Conservation (phyloP, 1,284 basidiomycete species). For the Rhodofomes roseus region DNA sequence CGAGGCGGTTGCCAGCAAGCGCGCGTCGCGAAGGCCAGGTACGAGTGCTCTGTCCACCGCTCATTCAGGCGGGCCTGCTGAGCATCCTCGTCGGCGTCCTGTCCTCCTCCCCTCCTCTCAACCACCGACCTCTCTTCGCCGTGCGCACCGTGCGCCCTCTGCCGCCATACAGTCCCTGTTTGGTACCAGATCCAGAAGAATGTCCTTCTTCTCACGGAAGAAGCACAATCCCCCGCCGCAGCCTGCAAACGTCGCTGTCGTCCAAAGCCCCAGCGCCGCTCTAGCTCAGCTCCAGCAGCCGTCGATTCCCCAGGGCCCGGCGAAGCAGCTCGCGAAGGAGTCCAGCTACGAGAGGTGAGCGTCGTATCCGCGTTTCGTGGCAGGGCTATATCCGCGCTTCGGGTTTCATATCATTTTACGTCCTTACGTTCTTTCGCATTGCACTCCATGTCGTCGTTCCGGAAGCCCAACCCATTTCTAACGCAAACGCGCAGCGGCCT, state of each 20-base stretch:
- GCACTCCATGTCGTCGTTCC: neutral
- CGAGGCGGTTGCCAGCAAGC: constrained; percentile 8
- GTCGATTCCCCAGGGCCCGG: constrained; percentile 23
- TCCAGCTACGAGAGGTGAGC: constrained; percentile 30
- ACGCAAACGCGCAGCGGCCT: constrained; percentile 24
- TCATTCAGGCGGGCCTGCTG: constrained; percentile 26
- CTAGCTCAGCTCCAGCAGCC: constrained; percentile 42
- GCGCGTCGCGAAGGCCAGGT: constrained; percentile 10
- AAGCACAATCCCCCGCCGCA: constrained; percentile 46
- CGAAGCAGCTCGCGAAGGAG: constrained; percentile 29
- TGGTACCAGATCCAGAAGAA: constrained; percentile 59
- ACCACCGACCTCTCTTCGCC: constrained; percentile 7
- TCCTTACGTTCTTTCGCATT: constrained; percentile 7
- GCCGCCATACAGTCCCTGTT: constrained; percentile 57
- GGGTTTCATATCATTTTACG: constrained; percentile 5
- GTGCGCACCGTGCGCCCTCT: constrained; percentile 10
- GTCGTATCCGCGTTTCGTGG: constrained; percentile 4
- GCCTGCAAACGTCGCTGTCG: constrained; percentile 43
- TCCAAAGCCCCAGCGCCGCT: constrained; percentile 61
- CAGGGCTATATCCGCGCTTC: constrained; percentile 6
- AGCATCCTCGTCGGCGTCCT: neutral
- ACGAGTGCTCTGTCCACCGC: constrained; percentile 7
- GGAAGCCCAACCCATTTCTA: neutral
- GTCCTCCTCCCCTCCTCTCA: constrained; percentile 6
- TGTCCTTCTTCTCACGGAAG: constrained; percentile 89